These are phyloP conservation scores for Posidonia oceanica DNA, from an alignment of 116 monocot species.

Conservation along the genomic window DNA sequence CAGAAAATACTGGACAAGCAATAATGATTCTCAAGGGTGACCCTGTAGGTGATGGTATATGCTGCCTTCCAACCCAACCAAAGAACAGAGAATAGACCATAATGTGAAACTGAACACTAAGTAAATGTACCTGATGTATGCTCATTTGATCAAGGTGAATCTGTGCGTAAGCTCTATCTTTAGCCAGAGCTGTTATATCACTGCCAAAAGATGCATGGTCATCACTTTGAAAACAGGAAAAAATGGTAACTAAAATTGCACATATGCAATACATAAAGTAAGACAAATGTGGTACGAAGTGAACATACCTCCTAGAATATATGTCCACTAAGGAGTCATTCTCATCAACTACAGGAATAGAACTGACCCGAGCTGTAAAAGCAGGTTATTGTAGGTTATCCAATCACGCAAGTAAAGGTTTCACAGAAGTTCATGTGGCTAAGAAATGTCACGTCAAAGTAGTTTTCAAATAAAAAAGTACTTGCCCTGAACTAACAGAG, in stretches of 20 bases:
- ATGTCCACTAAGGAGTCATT: constrained; percentile 82
- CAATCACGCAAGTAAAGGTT: neutral
- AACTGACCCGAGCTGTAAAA: constrained; percentile 56
- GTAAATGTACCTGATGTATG: constrained; percentile 60
- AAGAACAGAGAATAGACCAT: neutral
- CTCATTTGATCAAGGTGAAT: constrained; percentile 89
- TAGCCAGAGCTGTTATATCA: constrained; percentile 97
- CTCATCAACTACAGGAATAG: constrained; percentile 89
- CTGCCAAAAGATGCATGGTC: constrained; percentile 20
- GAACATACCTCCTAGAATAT: constrained; percentile 77
- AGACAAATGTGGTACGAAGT: neutral
- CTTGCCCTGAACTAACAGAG: constrained; percentile 80
- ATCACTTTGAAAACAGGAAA: neutral
- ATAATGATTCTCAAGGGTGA: neutral
- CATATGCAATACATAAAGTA: neutral
- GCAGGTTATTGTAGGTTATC: neutral
- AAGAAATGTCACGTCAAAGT: neutral
- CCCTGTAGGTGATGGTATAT: neutral
- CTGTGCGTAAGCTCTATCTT: constrained; percentile 86
- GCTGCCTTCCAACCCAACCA: neutral
- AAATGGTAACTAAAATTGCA: neutral
- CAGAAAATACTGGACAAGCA: neutral
- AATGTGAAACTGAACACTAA: neutral
- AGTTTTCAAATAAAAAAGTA: neutral
- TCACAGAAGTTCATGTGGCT: neutral